A percentile compares a stretch with the other conserved stretches of the same genome.
phyloP scores from a whole-genome alignment of 805 yeast species.

The Kazachstania psychrophila region DNA sequence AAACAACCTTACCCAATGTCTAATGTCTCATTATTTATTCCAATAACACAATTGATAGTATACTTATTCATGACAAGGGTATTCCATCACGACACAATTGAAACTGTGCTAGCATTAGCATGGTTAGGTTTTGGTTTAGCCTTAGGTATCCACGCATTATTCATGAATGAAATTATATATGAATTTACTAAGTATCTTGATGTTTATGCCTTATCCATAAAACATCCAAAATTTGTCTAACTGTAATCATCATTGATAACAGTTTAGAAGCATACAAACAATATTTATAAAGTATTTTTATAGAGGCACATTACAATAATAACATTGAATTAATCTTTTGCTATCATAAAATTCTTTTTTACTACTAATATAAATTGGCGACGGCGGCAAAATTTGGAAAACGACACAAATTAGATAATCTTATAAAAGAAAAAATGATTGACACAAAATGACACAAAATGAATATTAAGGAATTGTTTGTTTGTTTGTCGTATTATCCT shows the following conservation, averaged over 20 bases:
- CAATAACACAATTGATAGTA: constrained; percentile 39
- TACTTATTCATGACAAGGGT: constrained; percentile 19
- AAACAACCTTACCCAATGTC: constrained; percentile 64
- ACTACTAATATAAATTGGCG: too few relatives aligned
- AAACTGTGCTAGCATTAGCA: constrained; percentile 42
- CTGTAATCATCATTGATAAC: not conserved
- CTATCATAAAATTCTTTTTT: too few relatives aligned
- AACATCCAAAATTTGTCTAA: constrained; percentile 47
- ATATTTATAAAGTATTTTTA: too few relatives aligned
- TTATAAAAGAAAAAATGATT: not conserved
- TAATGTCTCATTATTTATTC: constrained; percentile 62
- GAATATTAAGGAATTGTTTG: too few relatives aligned
- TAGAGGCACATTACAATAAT: not conserved
- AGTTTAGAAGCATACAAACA: too few relatives aligned
- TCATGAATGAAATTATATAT: constrained; percentile 68
- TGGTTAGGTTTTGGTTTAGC: constrained; percentile 64
- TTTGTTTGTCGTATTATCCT: too few relatives aligned
- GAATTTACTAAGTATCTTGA: constrained; percentile 75
- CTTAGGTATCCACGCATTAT: constrained; percentile 57
- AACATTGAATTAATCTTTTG: too few relatives aligned
- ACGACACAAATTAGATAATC: not conserved
- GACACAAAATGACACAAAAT: too few relatives aligned
- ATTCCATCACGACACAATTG: constrained; percentile 30
- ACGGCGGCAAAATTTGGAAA: constrained; percentile 1
- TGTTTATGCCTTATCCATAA: constrained; percentile 76